Percentiles rank a stretch among this genome's conserved stretches.
Evolutionary conservation across 108 stramenopile species (phyloP).

Genomic region (Nitzschia sp.): DNA sequence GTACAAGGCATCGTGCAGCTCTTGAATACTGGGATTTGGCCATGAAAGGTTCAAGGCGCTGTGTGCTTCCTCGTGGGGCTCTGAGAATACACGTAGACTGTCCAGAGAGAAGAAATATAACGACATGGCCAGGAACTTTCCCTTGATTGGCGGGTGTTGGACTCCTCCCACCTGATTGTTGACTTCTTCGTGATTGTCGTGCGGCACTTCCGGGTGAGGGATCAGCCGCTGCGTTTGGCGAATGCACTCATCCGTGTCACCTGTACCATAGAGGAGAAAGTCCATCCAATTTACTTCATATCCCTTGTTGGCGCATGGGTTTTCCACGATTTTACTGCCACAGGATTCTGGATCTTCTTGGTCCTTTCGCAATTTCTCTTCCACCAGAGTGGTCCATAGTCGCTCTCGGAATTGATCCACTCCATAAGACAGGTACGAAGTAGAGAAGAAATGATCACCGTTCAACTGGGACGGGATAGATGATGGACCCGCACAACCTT

Average conservation of each 20-base stretch:
- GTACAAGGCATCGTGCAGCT: constrained; percentile 77
- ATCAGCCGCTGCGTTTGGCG: constrained; percentile 72
- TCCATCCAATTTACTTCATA: constrained; percentile 59
- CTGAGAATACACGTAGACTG: constrained; percentile 79
- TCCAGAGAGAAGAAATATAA: constrained; percentile 91
- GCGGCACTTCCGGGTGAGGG: constrained; percentile 67
- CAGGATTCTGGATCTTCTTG: constrained; percentile 18
- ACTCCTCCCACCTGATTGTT: constrained; percentile 71
- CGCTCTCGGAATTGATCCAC: constrained; percentile 89
- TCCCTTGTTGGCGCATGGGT: constrained; percentile 82
- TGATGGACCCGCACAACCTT: constrained; percentile 8
- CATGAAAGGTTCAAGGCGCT: constrained; percentile 56
- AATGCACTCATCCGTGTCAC: constrained; percentile 69
- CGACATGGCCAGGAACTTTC: constrained; percentile 91
- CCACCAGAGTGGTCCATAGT: constrained; percentile 75
- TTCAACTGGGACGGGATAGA: constrained; percentile 40
- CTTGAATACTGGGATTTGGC: constrained; percentile 84
- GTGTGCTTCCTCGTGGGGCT: constrained; percentile 62
- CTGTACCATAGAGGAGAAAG: constrained; percentile 68
- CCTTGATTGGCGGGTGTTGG: constrained; percentile 77
- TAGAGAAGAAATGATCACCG: constrained; percentile 80
- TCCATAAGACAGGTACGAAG: constrained; percentile 84
- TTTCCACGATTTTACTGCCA: constrained; percentile 44
- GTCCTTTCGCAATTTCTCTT: constrained; percentile 31
- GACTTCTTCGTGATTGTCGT: constrained; percentile 49